Evolutionary conservation across 192 early-diverging fungal genomes (phyloP).

Genomic region (Linderina pennispora): DNA sequence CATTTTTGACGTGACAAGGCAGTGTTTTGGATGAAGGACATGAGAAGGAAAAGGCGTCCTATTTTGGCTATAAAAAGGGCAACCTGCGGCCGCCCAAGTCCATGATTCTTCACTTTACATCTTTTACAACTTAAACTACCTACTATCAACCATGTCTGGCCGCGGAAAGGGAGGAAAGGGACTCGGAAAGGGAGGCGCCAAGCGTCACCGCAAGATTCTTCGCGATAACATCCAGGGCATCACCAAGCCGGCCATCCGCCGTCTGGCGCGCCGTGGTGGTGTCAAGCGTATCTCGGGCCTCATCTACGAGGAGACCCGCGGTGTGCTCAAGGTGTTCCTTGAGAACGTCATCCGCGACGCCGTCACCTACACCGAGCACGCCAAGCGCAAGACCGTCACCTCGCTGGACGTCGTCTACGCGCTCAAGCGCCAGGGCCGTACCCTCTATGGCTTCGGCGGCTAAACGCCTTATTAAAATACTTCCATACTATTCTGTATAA

Average conservation of each 20-base stretch:
- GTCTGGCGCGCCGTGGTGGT: constrained; percentile 98
- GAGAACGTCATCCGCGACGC: constrained; percentile 99
- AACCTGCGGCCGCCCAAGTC: too few relatives aligned
- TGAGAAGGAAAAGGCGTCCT: too few relatives aligned
- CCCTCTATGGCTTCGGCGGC: constrained; percentile 83
- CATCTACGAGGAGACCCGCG: constrained; percentile 99
- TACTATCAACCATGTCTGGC: constrained; percentile 75
- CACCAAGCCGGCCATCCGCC: constrained; percentile 98
- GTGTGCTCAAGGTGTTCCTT: constrained; percentile 96
- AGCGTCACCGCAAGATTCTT: constrained; percentile 99
- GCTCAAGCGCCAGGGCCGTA: constrained; percentile 94
- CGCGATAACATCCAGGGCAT: constrained; percentile 95
- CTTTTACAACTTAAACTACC: constrained; percentile 1
- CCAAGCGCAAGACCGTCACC: constrained; percentile 98
- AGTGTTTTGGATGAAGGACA: not conserved
- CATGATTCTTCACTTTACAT: too few relatives aligned
- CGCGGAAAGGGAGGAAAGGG: constrained; percentile 99
- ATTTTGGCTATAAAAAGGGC: too few relatives aligned
- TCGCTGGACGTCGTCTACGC: constrained; percentile 99
- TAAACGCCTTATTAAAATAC: constrained; percentile 34
- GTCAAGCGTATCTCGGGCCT: constrained; percentile 99
- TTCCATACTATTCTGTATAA: too few relatives aligned
- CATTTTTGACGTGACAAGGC: not conserved
- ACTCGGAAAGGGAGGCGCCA: constrained; percentile 98
- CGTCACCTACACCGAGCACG: constrained; percentile 99